Percentiles rank a stretch among this genome's conserved stretches.
Conservation (phyloP, 2,329 filamentous ascomycete species). For the Pyrenochaeta sp. region DNA sequence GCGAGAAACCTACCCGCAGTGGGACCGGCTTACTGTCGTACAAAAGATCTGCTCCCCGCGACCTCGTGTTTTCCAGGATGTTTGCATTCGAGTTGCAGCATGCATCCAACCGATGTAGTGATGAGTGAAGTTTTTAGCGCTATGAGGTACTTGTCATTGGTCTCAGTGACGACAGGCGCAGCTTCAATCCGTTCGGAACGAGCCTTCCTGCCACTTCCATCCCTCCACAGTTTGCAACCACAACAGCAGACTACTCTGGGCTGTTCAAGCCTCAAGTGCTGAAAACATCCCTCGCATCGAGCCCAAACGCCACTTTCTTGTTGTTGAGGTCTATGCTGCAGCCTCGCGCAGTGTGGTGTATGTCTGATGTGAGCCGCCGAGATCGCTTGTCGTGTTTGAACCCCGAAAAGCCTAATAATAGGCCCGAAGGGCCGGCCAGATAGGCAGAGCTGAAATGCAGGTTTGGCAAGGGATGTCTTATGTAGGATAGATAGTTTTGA, state of each 20-base stretch:
- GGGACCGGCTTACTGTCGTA: background rate
- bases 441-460: background rate
- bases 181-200: background rate
- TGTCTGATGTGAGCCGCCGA: conserved; percentile 2
- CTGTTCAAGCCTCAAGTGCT: background rate
- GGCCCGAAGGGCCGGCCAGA: conserved; percentile 2
- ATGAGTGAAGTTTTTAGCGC: background rate
- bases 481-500: background rate
- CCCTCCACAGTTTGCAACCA: background rate
- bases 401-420: conserved; percentile 8
- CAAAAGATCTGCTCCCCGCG: background rate
- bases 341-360: background rate
- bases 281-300: background rate
- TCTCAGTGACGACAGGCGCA: background rate
- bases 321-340: background rate
- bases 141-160: background rate
- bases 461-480: background rate
- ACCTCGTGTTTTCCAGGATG: conserved; percentile 2
- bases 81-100: background rate
- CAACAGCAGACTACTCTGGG: background rate
- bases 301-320: background rate
- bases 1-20: background rate
- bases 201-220: background rate
- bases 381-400: background rate
- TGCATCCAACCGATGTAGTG: background rate